Evolutionary conservation across 108 stramenopile species (phyloP).

Genomic region (Mediolabrus comicus): DNA sequence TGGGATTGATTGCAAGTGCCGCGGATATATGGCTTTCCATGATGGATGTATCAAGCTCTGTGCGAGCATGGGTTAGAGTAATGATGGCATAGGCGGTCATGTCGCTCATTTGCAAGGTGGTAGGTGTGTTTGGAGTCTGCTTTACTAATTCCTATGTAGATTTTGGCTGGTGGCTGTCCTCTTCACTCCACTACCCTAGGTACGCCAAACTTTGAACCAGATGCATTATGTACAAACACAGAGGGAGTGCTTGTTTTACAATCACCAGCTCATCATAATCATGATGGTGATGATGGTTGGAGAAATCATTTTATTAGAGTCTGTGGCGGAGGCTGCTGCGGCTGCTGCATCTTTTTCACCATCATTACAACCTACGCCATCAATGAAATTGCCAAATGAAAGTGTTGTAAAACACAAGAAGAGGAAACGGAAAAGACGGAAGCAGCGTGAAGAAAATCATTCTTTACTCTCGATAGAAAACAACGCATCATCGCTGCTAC

Average conservation of each 20-base stretch:
- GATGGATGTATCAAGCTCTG: not conserved
- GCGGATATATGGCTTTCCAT: constrained; percentile 3
- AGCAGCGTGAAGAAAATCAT: not conserved
- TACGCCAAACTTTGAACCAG: no score
- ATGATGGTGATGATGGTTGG: no score
- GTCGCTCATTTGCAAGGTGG: not conserved
- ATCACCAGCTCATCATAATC: no score
- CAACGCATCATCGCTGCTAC: not conserved
- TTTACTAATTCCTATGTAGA: no score
- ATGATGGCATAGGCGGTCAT: not conserved
- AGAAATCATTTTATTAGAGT: not conserved
- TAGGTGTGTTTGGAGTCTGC: no score
- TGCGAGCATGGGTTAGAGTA: constrained; percentile 9
- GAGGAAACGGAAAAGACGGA: not conserved
- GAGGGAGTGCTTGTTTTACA: no score
- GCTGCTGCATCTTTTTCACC: not conserved
- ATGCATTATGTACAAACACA: no score
- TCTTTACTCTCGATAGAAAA: not conserved
- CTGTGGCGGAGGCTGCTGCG: no score
- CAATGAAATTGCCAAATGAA: not conserved
- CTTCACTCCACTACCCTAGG: no score
- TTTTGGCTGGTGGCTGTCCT: no score
- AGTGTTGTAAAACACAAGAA: not conserved
- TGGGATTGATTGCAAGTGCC: constrained; percentile 1
- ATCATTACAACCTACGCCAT: not conserved